These are phyloP conservation scores for Daldinia eschscholtzii DNA, from an alignment of 2,329 filamentous ascomycete species.

Conservation along the genomic window DNA sequence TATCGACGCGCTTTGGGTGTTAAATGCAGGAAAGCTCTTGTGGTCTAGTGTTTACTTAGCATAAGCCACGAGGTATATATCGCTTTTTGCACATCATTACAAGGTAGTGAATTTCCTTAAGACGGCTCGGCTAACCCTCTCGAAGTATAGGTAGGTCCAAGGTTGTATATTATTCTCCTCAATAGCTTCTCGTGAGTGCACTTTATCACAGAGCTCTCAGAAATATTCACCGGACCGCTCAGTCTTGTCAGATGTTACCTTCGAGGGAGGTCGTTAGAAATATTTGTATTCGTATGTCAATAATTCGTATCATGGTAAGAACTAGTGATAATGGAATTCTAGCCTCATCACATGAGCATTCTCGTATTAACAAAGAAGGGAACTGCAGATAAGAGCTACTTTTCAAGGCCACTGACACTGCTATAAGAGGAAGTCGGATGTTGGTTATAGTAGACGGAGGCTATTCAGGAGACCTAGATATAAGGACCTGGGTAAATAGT, in stretches of 20 bases:
- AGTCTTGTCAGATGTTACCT: no score
- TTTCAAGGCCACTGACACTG: no score
- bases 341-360: not conserved
- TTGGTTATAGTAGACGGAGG: not conserved
- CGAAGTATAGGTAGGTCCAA: no score
- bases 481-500: not conserved
- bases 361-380: not conserved
- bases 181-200: no score
- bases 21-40: not conserved
- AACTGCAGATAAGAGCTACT: not conserved
- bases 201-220: no score
- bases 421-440: not conserved
- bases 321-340: not conserved
- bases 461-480: not conserved
- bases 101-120: no score
- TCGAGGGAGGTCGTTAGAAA: no score
- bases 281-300: no score
- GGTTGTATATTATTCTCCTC: no score
- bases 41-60: not conserved
- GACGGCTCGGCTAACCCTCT: no score
- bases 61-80: not conserved
- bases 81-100: no score
- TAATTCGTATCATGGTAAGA: not conserved
- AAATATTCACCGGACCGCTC: no score
- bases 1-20: not conserved